Base-by-base conservation (phyloP, 179 eudicot species). In the Beta lomatogona region DNA sequence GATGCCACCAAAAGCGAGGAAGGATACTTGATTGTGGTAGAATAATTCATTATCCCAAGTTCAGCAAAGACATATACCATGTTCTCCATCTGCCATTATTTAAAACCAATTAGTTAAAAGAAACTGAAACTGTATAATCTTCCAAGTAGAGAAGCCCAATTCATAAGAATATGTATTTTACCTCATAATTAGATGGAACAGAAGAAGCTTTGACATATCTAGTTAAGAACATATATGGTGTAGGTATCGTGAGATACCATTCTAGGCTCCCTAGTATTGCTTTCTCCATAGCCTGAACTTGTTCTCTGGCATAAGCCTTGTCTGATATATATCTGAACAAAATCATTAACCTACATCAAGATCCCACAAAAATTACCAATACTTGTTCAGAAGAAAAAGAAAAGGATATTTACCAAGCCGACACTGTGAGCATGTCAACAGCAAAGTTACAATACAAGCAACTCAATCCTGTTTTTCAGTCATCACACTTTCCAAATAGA, bases 241-340 rank as follows among this genome's bases (percentile, higher is more conserved):
- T 93, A 36, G 97, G 96, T 18, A 92, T 92, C 21, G 97, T 93
- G 69, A 93, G 64, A 73, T 87, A 86, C 97, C 97, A 93, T 70
- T 88, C 94, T 28, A 92, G 77, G 45, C 85, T 88, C 18, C 90
- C 92, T 7, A 93, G 85, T 80, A 93, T 89, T 6, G 89, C 83
- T 72, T 93, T 93, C 91, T 93, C 97, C 94, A 92, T 91, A 1
- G 66, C 77, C 54, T 91, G 84, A 25, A 93, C 87, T 77, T 93
- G 92, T 41, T 91, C 94, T 76, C 93, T 89, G 2, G 82, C 85
- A 83, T 93, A 93, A 8, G 98, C 97, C 64, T 87, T 91, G 84
- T 91, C 97, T 41, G 98, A 90, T 80, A 93, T 91, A n/a, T n/a
- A n/a, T n/a, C 64, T 83, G 86, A n/a, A n/a, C n/a, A n/a, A n/a